Conservation (phyloP, 352 stramenopile species). For the Albugo candida region DNA sequence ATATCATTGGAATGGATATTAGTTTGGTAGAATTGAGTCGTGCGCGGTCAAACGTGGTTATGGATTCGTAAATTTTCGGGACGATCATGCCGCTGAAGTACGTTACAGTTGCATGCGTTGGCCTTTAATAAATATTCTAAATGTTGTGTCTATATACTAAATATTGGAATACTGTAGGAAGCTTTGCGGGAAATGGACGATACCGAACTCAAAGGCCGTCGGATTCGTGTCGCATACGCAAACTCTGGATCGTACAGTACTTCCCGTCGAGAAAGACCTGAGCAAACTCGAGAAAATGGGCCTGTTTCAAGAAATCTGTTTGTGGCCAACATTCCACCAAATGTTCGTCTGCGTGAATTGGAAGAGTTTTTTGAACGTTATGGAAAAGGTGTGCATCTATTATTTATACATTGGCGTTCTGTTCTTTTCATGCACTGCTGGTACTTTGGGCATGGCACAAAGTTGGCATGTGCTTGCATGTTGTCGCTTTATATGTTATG, state of each 20-base stretch:
- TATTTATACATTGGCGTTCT: not conserved
- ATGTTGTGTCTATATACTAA: not conserved
- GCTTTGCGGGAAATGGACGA: constrained; percentile 30
- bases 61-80: constrained; percentile 32
- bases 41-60: constrained; percentile 37
- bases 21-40: constrained; percentile 29
- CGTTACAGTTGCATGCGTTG: not conserved
- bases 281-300: not conserved
- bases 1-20: not conserved
- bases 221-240: constrained; percentile 25
- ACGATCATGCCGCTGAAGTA: constrained; percentile 21
- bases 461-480: not conserved
- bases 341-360: constrained; percentile 38
- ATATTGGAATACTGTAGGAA: constrained; percentile 3
- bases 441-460: not conserved
- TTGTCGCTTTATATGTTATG: not conserved
- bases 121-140: not conserved
- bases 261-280: not conserved
- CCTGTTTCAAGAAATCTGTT: constrained; percentile 27
- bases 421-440: not conserved
- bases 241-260: constrained; percentile 4
- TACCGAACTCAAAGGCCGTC: constrained; percentile 19
- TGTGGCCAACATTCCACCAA: constrained; percentile 37
- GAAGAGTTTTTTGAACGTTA: constrained; percentile 34
- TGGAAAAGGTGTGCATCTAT: constrained; percentile 15